phyloP scores from a whole-genome alignment of 1,139 yeast species.

The Tardiomyces depauwii region DNA sequence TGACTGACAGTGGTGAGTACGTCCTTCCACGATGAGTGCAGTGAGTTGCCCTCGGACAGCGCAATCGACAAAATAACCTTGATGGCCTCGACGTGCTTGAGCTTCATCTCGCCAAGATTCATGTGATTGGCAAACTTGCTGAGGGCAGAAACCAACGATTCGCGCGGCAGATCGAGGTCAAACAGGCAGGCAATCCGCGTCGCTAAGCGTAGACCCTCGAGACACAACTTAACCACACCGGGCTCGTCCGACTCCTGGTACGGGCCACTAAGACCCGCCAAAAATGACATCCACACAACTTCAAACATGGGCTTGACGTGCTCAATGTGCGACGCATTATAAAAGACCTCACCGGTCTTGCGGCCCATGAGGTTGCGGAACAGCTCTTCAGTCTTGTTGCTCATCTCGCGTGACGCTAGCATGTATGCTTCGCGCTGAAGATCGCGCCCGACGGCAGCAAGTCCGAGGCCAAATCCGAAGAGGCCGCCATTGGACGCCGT shows the following conservation, averaged over 20 bases:
- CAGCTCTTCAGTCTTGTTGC: constrained; percentile 77
- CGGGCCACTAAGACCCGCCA: constrained; percentile 91
- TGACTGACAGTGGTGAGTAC: constrained; percentile 77
- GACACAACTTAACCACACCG: constrained; percentile 57
- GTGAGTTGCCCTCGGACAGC: constrained; percentile 59
- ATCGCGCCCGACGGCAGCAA: constrained; percentile 52
- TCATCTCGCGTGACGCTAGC: constrained; percentile 86
- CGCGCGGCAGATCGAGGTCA: constrained; percentile 73
- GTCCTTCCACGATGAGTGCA: constrained; percentile 75
- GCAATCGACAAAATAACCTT: constrained; percentile 67
- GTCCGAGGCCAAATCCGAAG: constrained; percentile 41
- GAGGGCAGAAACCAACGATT: constrained; percentile 82
- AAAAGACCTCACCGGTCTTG: constrained; percentile 28
- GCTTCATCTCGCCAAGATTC: constrained; percentile 66
- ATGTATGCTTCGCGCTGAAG: constrained; percentile 75
- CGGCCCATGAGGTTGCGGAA: constrained; percentile 58
- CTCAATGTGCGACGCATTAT: constrained; percentile 67
- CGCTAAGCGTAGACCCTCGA: constrained; percentile 79
- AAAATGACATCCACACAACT: constrained; percentile 90
- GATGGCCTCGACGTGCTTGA: constrained; percentile 75
- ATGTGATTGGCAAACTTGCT: constrained; percentile 77
- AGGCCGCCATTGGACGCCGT: constrained; percentile 23
- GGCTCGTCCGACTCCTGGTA: constrained; percentile 81
- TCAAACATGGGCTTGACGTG: constrained; percentile 93
- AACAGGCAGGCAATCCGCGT: constrained; percentile 78